Base-by-base conservation (phyloP, 345 rosid species). In the Theobroma cacao region DNA sequence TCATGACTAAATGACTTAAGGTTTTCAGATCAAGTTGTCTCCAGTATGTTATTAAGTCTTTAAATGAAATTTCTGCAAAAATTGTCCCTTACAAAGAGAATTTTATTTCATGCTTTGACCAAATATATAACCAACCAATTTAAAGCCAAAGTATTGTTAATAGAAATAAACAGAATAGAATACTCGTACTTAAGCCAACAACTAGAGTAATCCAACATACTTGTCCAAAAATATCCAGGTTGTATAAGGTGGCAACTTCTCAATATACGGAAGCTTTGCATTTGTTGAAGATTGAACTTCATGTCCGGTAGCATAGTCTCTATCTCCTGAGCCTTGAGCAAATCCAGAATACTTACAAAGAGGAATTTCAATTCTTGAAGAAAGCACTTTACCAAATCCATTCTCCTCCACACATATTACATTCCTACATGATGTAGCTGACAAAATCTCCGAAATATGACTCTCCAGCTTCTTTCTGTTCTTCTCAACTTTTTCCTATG, bases 171-270 rank as follows among this genome's bases (percentile, higher is more conserved):
- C 5, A 71, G 60, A 72, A 11, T 18, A 45, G 40, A 41, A 75
- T 18, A 61, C 12, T 18, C 12, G 0, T 47, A 60, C 33, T 2
- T 50, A 63, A 26, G 30, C 47, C 12, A 33, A 63, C 33, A 30
- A 38, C 62, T 31, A 79, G 10, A 15, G 31, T 55, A 48, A 34
- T 74, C 53, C 62, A 30, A 55, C 86, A 71, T 89, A 89, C 99
- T 90, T 96, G 83, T 94, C 97, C 94, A 96, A 84, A 84, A 94
- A 96, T 47, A 96, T 91, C 99, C 99, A 96, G 50, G 97, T 88
- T 43, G 99, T 94, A 83, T 96, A 96, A 7, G 94, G 92, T 5
- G 99, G 98, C 80, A 94, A 87, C 83, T 84, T 94, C 88, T 94
- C 97, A 38, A 86, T 61, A 77, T 22, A 73, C 0, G 93, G 94